Base-by-base conservation (phyloP, 768 basidiomycete genomes). In the Mrakia blollopis region DNA sequence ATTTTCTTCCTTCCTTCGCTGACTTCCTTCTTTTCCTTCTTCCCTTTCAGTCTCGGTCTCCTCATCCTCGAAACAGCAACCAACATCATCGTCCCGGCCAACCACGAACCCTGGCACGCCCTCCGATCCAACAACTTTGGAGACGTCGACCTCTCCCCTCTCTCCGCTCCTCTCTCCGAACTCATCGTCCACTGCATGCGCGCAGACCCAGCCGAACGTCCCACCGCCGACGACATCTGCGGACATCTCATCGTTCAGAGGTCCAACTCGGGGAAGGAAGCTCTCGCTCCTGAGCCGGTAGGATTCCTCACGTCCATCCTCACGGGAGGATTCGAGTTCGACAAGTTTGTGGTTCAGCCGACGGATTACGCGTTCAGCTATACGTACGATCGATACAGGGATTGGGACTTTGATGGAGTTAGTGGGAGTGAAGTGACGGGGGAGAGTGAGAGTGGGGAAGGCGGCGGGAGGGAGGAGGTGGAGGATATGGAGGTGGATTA, bases 51-150 rank as follows among this genome's bases (percentile, higher is more conserved):
- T 85, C 88, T 99, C 82, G 97, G 97, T 75, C 92, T 98, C 88
- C 92, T 92, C 79, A 89, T 98, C 85, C 88, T 99, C 73, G 97
- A 99, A 87, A 91, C 93, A 74, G 92, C 95, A 72, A 89, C 93
- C 79, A 99, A 99, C 82, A 94, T 98, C 81, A 89, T 97, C 72
- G 93, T 99, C 65, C 97, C 97, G 81, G 63, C 82, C 94, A 94
- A 87, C 73, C 96, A 96, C 35, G 90, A 92, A 71, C 88, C 91
- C 1, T 99, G 97, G 97, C 95, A 97, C 81, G 89, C 91, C 79
- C 87, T 98, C 50, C 90, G 97, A 75, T 88, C 89, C 76, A 92
- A 96, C 82, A 92, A 99, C 85, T 94, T 97, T 82, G 88, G 89
- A 70, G 93, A 93, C 82, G 89, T 94, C 75, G 89, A 92, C 81